A percentile compares a stretch with the other conserved stretches of the same genome.
phyloP scores from a whole-genome alignment of 345 rosid genomes.

The Rhodamnia argentea region DNA sequence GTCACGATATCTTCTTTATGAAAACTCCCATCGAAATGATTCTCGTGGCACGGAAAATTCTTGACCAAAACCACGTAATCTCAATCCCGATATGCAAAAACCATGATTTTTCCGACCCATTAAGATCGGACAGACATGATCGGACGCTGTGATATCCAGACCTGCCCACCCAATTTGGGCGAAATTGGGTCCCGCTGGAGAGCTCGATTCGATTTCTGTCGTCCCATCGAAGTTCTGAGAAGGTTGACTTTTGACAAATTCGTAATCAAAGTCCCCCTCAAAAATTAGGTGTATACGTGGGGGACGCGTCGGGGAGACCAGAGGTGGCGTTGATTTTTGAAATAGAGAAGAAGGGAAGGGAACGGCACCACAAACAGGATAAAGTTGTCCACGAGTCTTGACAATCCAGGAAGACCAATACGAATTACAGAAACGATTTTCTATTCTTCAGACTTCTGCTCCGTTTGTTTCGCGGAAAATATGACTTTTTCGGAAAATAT shows the following conservation, averaged over 20 bases:
- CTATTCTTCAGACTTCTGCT: background rate
- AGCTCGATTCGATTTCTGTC: background rate
- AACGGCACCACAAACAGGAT: background rate
- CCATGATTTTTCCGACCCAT: background rate
- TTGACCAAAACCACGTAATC: background rate
- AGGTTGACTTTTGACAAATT: background rate
- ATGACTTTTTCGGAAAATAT: too few species aligned
- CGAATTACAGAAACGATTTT: background rate
- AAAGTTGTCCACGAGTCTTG: background rate
- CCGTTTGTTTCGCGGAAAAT: too few species aligned
- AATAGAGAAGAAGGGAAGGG: background rate
- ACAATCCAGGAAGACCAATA: background rate
- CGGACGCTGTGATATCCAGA: background rate
- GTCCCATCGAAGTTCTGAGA: background rate
- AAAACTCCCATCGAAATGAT: accelerated
- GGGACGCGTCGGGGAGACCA: background rate
- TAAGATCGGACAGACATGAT: accelerated
- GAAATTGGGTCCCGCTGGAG: background rate
- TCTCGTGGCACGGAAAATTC: accelerated
- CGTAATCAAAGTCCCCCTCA: background rate
- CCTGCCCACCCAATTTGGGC: accelerated
- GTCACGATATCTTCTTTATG: accelerated
- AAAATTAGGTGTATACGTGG: background rate
- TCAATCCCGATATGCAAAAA: background rate
- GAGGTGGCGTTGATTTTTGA: background rate